Evolutionary conservation across 2,329 filamentous ascomycete genomes (phyloP), one percentile per base, ranked within the genome.

Genomic region (Aplosporella prunicola): DNA sequence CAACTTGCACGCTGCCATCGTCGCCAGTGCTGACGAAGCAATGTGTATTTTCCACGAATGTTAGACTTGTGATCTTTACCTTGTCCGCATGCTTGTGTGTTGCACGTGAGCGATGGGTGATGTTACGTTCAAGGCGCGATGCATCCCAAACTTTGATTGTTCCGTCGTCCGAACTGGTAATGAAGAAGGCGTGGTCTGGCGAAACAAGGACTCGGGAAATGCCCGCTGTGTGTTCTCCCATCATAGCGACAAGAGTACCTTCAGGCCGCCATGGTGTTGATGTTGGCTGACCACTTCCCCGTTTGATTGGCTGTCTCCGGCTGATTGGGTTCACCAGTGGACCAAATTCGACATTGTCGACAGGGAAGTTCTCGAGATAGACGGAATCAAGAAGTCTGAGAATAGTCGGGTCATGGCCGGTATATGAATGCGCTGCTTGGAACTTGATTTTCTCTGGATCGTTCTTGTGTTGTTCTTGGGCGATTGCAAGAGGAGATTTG

Each of bases 71-170:
- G 2, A 96, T 82, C 42, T 76, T 81, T 0, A 79, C 73, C 2
- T 79, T 81, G 1, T 74, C 62, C 3, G 32, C 38, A 49, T 95
- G 84, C 40, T 72, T 79, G 61, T 95, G 82, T 0, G 84, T 93
- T 53, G 93, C 84, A 15, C 89, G 74, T 18, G 91, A 87, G 28
- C 87, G 77, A 50, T 93, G 82, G 0, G 84, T 82, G 33, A 96
- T 77, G 54, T 95, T 96, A 29, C 87, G 81, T 61, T 98, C 91
- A 5, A 98, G 70, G 16, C 91, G 75, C 17, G 78, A 79, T 17
- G 86, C 82, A 61, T 98, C 91, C 91, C 91, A 98, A 5, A 98
- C 73, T 53, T 85, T 93, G 40, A 95, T 84, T 5, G 75, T 78
- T 3, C 91, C 85, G 58, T 98, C 91, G 51, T 94, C 85, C 8